These are phyloP conservation scores for Xylariaceae sp. DNA, from an alignment of 2,329 filamentous ascomycete species.

Conservation along the genomic window DNA sequence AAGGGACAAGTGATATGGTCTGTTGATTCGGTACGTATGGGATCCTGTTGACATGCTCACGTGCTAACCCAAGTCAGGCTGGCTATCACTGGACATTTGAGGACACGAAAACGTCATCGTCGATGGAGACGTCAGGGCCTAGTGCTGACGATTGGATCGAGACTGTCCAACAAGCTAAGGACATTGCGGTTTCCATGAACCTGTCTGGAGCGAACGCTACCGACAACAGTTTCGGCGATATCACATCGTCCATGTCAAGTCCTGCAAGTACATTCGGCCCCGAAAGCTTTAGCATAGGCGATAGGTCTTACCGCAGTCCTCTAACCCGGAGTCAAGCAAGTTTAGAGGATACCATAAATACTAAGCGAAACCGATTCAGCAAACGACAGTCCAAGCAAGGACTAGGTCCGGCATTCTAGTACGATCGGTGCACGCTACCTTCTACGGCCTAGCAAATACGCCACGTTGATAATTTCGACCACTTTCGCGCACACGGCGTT, in stretches of 20 bases:
- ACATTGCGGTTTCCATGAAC: constrained; percentile 73
- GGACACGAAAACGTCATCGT: constrained; percentile 67
- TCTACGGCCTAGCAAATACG: constrained; percentile 16
- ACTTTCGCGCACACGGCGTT: constrained; percentile 14
- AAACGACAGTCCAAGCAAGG: constrained; percentile 92
- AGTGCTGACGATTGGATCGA: constrained; percentile 91
- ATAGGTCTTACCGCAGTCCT: constrained; percentile 52
- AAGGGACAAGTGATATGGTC: constrained; percentile 86
- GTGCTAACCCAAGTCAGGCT: constrained; percentile 47
- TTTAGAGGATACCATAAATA: constrained; percentile 44
- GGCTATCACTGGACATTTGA: constrained; percentile 93
- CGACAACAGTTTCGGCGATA: constrained; percentile 62
- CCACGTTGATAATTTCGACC: constrained; percentile 10
- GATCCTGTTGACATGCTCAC: constrained; percentile 6
- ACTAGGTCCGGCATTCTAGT: constrained; percentile 78
- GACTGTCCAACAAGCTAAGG: constrained; percentile 76
- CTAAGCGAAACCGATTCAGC: constrained; percentile 69
- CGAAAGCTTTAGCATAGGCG: constrained; percentile 44
- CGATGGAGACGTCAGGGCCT: constrained; percentile 52
- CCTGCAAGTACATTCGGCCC: constrained; percentile 66
- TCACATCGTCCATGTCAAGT: constrained; percentile 69
- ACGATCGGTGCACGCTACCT: constrained; percentile 4
- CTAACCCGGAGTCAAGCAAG: constrained; percentile 55
- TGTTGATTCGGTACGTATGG: constrained; percentile 78
- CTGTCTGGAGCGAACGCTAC: constrained; percentile 59